Base-by-base conservation (phyloP, 129 eudicot species). In the Solidago caesia region DNA sequence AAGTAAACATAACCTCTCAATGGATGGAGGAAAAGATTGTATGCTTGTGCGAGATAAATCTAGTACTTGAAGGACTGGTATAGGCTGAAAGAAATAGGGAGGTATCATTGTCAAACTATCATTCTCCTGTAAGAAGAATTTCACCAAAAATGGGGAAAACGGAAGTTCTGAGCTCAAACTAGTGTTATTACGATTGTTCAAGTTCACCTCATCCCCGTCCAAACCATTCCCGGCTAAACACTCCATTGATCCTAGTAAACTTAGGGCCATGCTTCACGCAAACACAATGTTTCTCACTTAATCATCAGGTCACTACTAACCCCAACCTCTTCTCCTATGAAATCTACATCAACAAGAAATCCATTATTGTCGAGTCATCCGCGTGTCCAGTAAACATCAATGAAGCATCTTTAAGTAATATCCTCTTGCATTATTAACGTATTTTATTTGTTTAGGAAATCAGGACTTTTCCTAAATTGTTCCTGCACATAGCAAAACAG, bases 41-140 rank as follows among this genome's bases (percentile, higher is more conserved):
- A 83, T 79, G 63, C 43, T 72, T 49, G 84, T 75, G 55, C 52
- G 44, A 15, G 84, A 79, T 26, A 83, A 47, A 71, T 83, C 79
- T 11, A 83, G 60, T 64, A 83, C 71, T 56, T 55, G 57, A 42
- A 83, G 81, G 7, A 6, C 55, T 39, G 74, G 47, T 15, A 45
- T 68, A 26, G 41, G 10, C 51, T 79, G 58, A 66, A 78, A 83
- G 51, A 83, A 39, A 16, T 70, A 83, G 8, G 59, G 44, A 26
- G 80, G 80, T 9, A 68, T 52, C 42, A 4, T 68, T 45, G 73
- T 25, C 44, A 77, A 33, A 14, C 39, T 53, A 26, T 44, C 6
- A 51, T 77, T 77, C 70, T 77, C 66, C 49, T 71, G 82, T 44
- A 82, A 57, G 67, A 71, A 66, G 51, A 77, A 46, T 2, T 74